Evolutionary conservation across 2,329 filamentous ascomycete species (phyloP).

Genomic region (Eurotiales sp.): DNA sequence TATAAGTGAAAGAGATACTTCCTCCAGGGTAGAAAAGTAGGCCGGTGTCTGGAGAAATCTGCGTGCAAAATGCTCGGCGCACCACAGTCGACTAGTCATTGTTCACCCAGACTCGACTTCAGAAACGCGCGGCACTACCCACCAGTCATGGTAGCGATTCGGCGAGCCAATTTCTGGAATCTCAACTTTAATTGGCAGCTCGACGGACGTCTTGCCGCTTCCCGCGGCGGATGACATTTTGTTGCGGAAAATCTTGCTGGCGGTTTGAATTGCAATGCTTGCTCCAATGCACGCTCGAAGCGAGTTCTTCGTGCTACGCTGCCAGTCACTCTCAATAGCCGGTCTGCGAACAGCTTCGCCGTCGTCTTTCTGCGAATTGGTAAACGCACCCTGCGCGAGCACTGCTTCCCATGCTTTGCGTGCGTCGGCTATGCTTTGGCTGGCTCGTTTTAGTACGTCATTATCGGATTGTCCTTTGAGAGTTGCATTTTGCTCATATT

Average conservation of each 20-base stretch:
- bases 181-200: constrained; percentile 29
- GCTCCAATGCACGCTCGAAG: constrained; percentile 69
- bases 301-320: constrained; percentile 55
- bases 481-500: constrained; percentile 49
- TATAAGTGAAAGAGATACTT: no score
- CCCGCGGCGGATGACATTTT: background rate
- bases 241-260: constrained; percentile 53
- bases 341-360: constrained; percentile 24
- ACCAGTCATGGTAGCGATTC: constrained; percentile 44
- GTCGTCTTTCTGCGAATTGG: constrained; percentile 11
- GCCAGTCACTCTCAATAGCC: constrained; percentile 60
- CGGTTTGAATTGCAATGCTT: constrained; percentile 59
- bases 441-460: constrained; percentile 38
- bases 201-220: background rate
- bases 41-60: background rate
- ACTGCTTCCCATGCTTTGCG: constrained; percentile 43
- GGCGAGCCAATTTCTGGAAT: constrained; percentile 38
- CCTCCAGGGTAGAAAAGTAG: background rate
- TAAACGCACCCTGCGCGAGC: constrained; percentile 36
- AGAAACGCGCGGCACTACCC: constrained; percentile 34
- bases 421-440: constrained; percentile 36
- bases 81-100: background rate
- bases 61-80: background rate
- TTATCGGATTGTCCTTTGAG: constrained; percentile 43
- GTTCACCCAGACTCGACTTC: constrained; percentile 8